Percentiles rank a stretch among this genome's conserved stretches.
Evolutionary conservation across 2,329 filamentous ascomycete genomes (phyloP).

Genomic region (Xylariomycetidae sp.): DNA sequence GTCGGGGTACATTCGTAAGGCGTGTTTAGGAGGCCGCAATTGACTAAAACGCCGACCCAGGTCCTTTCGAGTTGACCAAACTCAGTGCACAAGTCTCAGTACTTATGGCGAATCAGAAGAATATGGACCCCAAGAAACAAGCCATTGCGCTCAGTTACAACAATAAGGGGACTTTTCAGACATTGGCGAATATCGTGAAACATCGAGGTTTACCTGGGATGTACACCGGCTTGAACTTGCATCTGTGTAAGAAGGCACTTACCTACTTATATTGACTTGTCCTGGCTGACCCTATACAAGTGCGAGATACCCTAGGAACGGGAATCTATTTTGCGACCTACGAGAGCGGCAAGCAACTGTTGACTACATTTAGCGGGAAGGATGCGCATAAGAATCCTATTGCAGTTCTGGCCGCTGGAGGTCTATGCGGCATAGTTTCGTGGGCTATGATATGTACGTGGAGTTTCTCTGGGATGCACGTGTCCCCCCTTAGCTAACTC

Average conservation of each 20-base stretch:
- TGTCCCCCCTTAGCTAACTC: conserved; percentile 4
- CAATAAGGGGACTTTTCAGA: conserved; percentile 72
- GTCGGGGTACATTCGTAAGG: no score
- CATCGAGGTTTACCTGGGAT: conserved; percentile 69
- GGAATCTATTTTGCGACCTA: conserved; percentile 87
- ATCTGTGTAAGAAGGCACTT: conserved; percentile 58
- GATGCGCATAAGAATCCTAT: conserved; percentile 72
- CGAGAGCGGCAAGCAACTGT: conserved; percentile 77
- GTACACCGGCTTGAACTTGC: conserved; percentile 76
- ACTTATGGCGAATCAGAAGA: conserved; percentile 59
- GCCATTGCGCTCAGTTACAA: conserved; percentile 65
- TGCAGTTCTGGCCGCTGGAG: conserved; percentile 73
- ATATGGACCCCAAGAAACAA: conserved; percentile 45
- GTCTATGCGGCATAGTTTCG: conserved; percentile 76
- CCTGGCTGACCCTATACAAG: conserved; percentile 35
- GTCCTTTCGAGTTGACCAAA: conserved; percentile 86
- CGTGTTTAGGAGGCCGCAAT: no score
- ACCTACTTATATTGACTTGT: not conserved
- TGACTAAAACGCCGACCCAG: conserved; percentile 32
- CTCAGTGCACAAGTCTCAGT: conserved; percentile 82
- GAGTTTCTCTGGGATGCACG: not conserved
- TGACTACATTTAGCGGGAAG: conserved; percentile 69
- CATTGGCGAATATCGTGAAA: conserved; percentile 70
- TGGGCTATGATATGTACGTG: conserved; percentile 71
- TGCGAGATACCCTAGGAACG: conserved; percentile 78